phyloP scores from a whole-genome alignment of 2,329 filamentous ascomycete genomes.

The Bimuria novae-zelandiae region DNA sequence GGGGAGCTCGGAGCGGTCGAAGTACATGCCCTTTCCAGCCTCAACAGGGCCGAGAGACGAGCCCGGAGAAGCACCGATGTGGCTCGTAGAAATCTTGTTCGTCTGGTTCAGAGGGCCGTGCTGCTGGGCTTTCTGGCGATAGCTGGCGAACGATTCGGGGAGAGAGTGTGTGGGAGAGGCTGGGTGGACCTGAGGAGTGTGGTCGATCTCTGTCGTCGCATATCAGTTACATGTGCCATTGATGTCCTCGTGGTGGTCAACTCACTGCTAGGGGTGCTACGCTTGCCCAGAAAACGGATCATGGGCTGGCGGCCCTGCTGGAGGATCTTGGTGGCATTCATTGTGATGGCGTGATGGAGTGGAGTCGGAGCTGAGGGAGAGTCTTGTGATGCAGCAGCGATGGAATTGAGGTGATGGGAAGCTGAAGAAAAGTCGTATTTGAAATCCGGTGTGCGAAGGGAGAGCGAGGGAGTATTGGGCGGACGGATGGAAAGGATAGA shows the following conservation, averaged over 20 bases:
- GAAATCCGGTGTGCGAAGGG: background rate
- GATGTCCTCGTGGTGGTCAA: constrained; percentile 1
- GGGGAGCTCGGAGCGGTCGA: constrained; percentile 88
- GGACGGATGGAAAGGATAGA: constrained; percentile 6
- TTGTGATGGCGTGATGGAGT: constrained; percentile 30
- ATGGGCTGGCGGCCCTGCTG: constrained; percentile 55
- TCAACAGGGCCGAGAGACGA: constrained; percentile 72
- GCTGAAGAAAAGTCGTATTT: background rate
- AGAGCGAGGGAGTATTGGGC: constrained; percentile 4
- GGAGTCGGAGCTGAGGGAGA: constrained; percentile 11
- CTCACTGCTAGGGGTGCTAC: constrained; percentile 51
- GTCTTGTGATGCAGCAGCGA: background rate
- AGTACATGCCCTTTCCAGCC: constrained; percentile 75
- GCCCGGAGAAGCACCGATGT: constrained; percentile 67
- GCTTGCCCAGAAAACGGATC: constrained; percentile 58
- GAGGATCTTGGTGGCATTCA: constrained; percentile 54
- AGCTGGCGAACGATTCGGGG: constrained; percentile 72
- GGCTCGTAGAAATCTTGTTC: constrained; percentile 38
- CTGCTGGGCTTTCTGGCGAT: constrained; percentile 78
- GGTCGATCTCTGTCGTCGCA: constrained; percentile 66
- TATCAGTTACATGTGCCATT: constrained; percentile 17
- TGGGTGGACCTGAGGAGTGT: constrained; percentile 74
- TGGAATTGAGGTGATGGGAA: background rate
- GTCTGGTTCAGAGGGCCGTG: constrained; percentile 68
- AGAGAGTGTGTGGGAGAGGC: constrained; percentile 69